Percentiles rank a stretch among this genome's conserved stretches.
Evolutionary conservation across 1,284 basidiomycete genomes (phyloP).

Genomic region (Ceratobasidium sp.): DNA sequence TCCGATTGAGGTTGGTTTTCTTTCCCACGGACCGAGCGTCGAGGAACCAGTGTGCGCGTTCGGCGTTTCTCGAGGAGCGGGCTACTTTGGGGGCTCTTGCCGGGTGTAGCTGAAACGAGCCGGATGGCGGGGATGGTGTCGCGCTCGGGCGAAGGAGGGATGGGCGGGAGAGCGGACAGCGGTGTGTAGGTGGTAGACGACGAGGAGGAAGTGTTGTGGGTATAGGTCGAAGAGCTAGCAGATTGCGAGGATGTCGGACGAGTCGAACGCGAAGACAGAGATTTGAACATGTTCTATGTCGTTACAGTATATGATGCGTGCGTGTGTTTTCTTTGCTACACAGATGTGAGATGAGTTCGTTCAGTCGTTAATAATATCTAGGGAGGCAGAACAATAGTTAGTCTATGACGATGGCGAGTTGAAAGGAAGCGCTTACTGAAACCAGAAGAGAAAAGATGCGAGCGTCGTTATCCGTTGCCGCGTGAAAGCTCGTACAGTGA

Average conservation of each 20-base stretch:
- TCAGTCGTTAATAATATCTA: slow-evolving; percentile 42
- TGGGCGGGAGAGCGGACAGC: slow-evolving; percentile 8
- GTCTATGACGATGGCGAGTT: slow-evolving; percentile 11
- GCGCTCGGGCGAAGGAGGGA: slow-evolving; percentile 37
- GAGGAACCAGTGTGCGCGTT: slow-evolving; percentile 35
- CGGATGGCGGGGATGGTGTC: slow-evolving; percentile 26
- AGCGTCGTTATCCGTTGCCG: slow-evolving; percentile 41
- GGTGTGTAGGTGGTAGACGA: slow-evolving; percentile 11
- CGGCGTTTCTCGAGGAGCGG: slow-evolving; percentile 40
- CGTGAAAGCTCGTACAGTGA: slow-evolving; percentile 45
- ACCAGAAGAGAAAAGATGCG: slow-evolving; percentile 33
- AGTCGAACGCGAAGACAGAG: slow-evolving; percentile 42
- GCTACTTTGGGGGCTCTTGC: neutral
- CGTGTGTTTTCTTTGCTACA: slow-evolving; percentile 39
- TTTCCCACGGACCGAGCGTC: slow-evolving; percentile 15
- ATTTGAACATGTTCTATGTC: slow-evolving; percentile 46
- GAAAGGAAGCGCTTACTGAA: slow-evolving; percentile 34
- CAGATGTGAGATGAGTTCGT: slow-evolving; percentile 39
- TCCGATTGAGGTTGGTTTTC: slow-evolving; percentile 23
- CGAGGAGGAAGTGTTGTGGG: slow-evolving; percentile 20
- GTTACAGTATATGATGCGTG: slow-evolving; percentile 45
- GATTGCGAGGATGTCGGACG: slow-evolving; percentile 32
- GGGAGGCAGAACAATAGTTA: slow-evolving; percentile 15
- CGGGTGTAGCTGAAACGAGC: slow-evolving; percentile 14
- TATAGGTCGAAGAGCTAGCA: slow-evolving; percentile 8